phyloP scores from a whole-genome alignment of 2,329 filamentous ascomycete genomes.

The Xylaria sp. region DNA sequence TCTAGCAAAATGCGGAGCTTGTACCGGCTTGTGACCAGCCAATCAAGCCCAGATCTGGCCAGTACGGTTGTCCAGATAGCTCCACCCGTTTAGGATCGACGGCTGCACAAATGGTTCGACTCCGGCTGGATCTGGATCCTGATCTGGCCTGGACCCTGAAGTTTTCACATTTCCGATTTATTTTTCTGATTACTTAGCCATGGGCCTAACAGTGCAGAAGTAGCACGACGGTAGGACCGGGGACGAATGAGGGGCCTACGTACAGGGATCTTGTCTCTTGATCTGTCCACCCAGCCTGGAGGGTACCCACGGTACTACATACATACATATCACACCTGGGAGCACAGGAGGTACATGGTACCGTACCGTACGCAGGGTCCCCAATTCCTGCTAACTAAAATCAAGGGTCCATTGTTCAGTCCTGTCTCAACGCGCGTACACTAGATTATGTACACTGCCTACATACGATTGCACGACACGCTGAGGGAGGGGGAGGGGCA shows the following conservation, averaged over 20 bases:
- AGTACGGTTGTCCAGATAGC: background rate
- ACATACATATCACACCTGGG: background rate
- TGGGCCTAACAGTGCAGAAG: background rate
- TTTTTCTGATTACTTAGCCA: constrained; percentile 9
- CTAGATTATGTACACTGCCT: background rate
- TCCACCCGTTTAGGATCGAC: constrained; percentile 25
- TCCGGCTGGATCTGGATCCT: constrained; percentile 20
- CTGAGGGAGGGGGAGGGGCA: constrained; percentile 26
- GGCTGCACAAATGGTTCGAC: constrained; percentile 27
- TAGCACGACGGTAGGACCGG: background rate
- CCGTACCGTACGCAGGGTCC: background rate
- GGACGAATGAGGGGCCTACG: constrained; percentile 2
- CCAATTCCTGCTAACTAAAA: background rate
- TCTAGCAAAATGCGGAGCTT: constrained; percentile 4
- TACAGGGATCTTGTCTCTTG: background rate
- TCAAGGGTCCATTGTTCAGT: constrained; percentile 23
- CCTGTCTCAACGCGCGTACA: constrained; percentile 9
- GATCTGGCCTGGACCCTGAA: constrained; percentile 22
- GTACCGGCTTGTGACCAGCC: background rate
- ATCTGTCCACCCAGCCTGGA: background rate
- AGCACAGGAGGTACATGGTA: background rate
- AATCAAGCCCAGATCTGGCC: constrained; percentile 9
- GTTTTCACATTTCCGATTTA: constrained; percentile 14
- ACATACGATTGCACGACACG: background rate
- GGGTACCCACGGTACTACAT: background rate